Evolutionary conservation across 2,329 filamentous ascomycete genomes (phyloP).

Genomic region (Fusarium clavum): DNA sequence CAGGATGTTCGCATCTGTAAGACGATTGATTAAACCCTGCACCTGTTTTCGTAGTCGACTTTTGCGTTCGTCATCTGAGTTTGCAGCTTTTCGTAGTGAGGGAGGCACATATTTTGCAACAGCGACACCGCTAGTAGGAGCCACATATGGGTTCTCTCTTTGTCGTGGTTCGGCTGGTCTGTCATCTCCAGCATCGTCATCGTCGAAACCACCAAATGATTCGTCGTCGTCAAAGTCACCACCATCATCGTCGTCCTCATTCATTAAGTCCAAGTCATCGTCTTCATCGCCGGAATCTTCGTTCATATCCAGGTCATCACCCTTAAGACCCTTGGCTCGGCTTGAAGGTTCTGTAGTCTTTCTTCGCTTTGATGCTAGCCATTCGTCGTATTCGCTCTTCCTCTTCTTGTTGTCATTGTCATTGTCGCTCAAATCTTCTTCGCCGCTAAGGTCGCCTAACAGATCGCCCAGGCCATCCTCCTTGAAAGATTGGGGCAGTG

Average conservation of each 20-base stretch:
- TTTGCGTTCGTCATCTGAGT: slow-evolving; percentile 74
- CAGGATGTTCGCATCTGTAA: slow-evolving; percentile 90
- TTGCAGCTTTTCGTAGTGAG: slow-evolving; percentile 75
- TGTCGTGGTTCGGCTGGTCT: slow-evolving; percentile 58
- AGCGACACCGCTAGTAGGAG: slow-evolving; percentile 66
- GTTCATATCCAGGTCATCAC: slow-evolving; percentile 42
- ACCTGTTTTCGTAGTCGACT: slow-evolving; percentile 80
- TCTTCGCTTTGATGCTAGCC: slow-evolving; percentile 68
- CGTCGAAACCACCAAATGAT: slow-evolving; percentile 56
- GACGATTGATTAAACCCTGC: slow-evolving; percentile 89
- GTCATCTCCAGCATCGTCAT: slow-evolving; percentile 48
- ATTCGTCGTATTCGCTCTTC: slow-evolving; percentile 68
- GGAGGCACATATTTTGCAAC: slow-evolving; percentile 88
- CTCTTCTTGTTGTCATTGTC: slow-evolving; percentile 69
- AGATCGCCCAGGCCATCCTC: slow-evolving; percentile 88
- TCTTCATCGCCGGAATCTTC: slow-evolving; percentile 30
- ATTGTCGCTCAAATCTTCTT: slow-evolving; percentile 59
- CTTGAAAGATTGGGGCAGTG: slow-evolving; percentile 75
- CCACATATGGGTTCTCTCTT: slow-evolving; percentile 89
- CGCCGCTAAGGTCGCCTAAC: slow-evolving; percentile 69
- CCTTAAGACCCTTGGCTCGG: slow-evolving; percentile 29
- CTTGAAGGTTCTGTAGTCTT: slow-evolving; percentile 53
- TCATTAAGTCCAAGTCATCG: slow-evolving; percentile 43
- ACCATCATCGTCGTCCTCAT: slow-evolving; percentile 46
- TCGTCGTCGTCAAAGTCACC: slow-evolving; percentile 50